A percentile compares a stretch with the other conserved stretches of the same genome.
These are phyloP conservation scores for Monosporozyma aerobia DNA, from an alignment of 805 yeast genomes.

Conservation along the genomic window DNA sequence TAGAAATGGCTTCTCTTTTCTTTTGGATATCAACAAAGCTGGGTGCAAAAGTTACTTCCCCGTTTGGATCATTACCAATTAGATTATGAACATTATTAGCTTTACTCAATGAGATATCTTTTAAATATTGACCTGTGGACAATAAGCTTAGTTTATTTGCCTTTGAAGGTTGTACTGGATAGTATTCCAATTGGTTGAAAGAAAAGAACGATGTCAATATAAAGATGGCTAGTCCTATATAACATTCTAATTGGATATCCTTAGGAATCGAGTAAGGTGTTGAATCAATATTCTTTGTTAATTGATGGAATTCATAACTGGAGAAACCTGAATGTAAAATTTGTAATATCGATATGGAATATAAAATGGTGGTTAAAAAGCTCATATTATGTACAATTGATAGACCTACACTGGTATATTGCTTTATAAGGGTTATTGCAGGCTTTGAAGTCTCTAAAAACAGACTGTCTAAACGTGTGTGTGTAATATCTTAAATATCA, in stretches of 20 bases:
- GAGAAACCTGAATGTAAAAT: slow-evolving; percentile 28
- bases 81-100: slow-evolving; percentile 25
- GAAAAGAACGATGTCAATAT: slow-evolving; percentile 20
- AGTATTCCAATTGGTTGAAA: slow-evolving; percentile 16
- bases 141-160: slow-evolving; percentile 6
- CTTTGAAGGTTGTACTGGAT: slow-evolving; percentile 15
- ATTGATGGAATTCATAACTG: slow-evolving; percentile 27
- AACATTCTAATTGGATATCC: slow-evolving; percentile 25
- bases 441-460: no score
- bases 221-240: slow-evolving; percentile 18
- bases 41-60: slow-evolving; percentile 23
- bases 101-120: slow-evolving; percentile 23
- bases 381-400: slow-evolving; percentile 8
- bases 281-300: slow-evolving; percentile 12
- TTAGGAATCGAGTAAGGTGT: slow-evolving; percentile 13
- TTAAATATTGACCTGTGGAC: slow-evolving; percentile 18
- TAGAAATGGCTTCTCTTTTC: slow-evolving; percentile 16
- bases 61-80: slow-evolving; percentile 23
- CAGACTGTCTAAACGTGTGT: neutral
- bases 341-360: slow-evolving; percentile 10
- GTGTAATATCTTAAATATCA: neutral
- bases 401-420: neutral
- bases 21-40: slow-evolving; percentile 21
- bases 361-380: slow-evolving; percentile 9
- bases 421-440: neutral